Percentiles rank a stretch among this genome's conserved stretches.
These are phyloP conservation scores for Lachnellula subtilissima DNA, from an alignment of 2,329 filamentous ascomycete genomes.

Conservation along the genomic window DNA sequence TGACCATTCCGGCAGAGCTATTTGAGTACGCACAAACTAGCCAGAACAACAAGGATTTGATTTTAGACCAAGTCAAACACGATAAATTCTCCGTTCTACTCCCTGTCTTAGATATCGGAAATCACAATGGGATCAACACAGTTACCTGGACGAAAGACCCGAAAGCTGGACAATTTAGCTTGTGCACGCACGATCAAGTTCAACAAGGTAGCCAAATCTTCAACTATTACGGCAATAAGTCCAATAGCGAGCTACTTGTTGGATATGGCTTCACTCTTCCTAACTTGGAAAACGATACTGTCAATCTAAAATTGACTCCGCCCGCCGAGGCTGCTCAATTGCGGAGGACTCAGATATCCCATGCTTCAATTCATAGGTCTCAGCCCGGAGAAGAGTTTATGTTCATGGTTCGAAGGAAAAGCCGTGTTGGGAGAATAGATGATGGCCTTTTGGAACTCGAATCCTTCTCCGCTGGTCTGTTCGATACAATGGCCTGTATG, in stretches of 20 bases:
- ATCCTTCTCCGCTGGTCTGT: slow-evolving; percentile 22
- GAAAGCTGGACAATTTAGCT: slow-evolving; percentile 35
- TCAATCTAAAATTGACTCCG: slow-evolving; percentile 26
- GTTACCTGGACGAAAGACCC: slow-evolving; percentile 54
- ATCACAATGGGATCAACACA: slow-evolving; percentile 59
- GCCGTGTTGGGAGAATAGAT: neutral
- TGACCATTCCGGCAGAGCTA: slow-evolving; percentile 39
- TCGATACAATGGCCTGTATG: slow-evolving; percentile 27
- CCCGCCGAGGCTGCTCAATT: slow-evolving; percentile 10
- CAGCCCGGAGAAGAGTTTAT: slow-evolving; percentile 25
- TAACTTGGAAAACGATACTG: slow-evolving; percentile 32
- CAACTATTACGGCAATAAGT: slow-evolving; percentile 74
- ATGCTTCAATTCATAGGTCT: neutral
- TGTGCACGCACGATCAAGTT: slow-evolving; percentile 42
- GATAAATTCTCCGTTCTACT: slow-evolving; percentile 53
- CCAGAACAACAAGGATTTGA: neutral
- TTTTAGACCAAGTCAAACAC: slow-evolving; percentile 16
- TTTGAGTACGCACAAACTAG: neutral
- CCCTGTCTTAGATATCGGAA: slow-evolving; percentile 67
- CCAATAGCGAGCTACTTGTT: slow-evolving; percentile 65
- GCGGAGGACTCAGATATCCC: slow-evolving; percentile 21
- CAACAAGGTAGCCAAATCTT: slow-evolving; percentile 49
- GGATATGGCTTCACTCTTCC: slow-evolving; percentile 59
- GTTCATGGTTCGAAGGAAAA: slow-evolving; percentile 15
- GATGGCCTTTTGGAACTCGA: slow-evolving; percentile 5